Conservation (phyloP, 2,329 filamentous ascomycete species). For the Ophiostoma tasmaniense region DNA sequence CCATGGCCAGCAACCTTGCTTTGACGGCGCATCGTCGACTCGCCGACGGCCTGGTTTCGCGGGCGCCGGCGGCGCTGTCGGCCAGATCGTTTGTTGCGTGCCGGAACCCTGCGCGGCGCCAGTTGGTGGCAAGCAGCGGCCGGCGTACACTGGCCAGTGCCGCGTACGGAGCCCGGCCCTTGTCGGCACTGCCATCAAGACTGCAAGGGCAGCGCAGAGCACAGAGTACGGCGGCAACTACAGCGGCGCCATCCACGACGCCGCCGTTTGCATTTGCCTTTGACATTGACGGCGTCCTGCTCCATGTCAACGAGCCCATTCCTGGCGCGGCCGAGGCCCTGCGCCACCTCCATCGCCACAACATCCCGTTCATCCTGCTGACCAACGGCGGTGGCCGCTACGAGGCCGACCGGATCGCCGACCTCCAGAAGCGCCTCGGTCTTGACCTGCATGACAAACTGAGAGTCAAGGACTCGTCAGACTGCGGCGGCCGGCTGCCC, state of each 20-base stretch:
- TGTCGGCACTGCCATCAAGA: background rate
- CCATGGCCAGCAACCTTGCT: conserved; percentile 2
- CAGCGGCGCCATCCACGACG: background rate
- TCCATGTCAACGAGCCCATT: conserved; percentile 71
- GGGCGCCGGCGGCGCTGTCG: background rate
- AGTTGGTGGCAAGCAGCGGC: background rate
- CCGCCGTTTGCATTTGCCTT: conserved; percentile 34
- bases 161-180: background rate
- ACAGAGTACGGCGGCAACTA: background rate
- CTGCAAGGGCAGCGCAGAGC: conserved; percentile 1
- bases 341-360: conserved; percentile 59
- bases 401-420: conserved; percentile 63
- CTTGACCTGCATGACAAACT: conserved; percentile 73
- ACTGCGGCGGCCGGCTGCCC: conserved; percentile 55
- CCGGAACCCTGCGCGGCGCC: background rate
- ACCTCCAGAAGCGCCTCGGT: conserved; percentile 57
- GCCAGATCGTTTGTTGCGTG: background rate
- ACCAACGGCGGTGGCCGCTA: conserved; percentile 91
- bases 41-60: background rate
- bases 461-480: conserved; percentile 34
- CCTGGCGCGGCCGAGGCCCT: conserved; percentile 70
- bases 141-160: background rate
- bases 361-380: conserved; percentile 85
- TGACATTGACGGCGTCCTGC: conserved; percentile 84
- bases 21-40: background rate